phyloP scores from a whole-genome alignment of 768 basidiomycete species.

The Pilatotrama ljubarskyi region DNA sequence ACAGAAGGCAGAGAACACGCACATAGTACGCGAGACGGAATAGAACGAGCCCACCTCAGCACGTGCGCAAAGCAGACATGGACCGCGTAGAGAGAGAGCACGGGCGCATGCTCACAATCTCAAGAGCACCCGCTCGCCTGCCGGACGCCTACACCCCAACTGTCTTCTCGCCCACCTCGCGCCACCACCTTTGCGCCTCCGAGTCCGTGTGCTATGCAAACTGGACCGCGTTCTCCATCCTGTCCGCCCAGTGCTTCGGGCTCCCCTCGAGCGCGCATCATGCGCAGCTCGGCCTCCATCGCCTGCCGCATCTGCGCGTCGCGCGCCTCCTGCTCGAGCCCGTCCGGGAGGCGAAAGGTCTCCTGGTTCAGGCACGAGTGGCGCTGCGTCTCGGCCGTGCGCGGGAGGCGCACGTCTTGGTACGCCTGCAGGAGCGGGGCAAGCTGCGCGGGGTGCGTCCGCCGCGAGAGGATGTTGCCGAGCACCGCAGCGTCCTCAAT shows the following conservation, averaged over 20 bases:
- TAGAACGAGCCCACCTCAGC: too few species aligned
- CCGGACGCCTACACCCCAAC: conserved; percentile 5
- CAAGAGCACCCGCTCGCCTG: neutral
- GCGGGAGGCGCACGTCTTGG: conserved; percentile 48
- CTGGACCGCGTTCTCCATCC: conserved; percentile 44
- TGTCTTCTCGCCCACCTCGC: conserved; percentile 28
- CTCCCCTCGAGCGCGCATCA: conserved; percentile 35
- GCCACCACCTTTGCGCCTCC: conserved; percentile 54
- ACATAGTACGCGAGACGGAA: too few species aligned
- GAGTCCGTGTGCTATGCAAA: conserved; percentile 58
- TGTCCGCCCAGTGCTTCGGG: conserved; percentile 61
- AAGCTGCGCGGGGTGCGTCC: conserved; percentile 46
- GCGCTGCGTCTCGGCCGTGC: conserved; percentile 50
- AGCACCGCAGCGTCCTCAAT: conserved; percentile 54
- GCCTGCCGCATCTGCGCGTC: too few species aligned
- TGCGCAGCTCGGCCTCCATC: conserved; percentile 42
- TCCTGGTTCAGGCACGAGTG: conserved; percentile 51
- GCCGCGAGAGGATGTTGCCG: conserved; percentile 47
- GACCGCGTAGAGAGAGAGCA: too few species aligned
- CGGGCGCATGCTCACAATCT: neutral
- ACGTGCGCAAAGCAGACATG: too few species aligned
- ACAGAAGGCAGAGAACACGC: neutral
- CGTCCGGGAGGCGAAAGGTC: conserved; percentile 58
- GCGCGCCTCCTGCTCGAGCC: conserved; percentile 51
- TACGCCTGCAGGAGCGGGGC: conserved; percentile 50